phyloP scores from a whole-genome alignment of 805 yeast genomes.

The Saccharomycopsis amapae region DNA sequence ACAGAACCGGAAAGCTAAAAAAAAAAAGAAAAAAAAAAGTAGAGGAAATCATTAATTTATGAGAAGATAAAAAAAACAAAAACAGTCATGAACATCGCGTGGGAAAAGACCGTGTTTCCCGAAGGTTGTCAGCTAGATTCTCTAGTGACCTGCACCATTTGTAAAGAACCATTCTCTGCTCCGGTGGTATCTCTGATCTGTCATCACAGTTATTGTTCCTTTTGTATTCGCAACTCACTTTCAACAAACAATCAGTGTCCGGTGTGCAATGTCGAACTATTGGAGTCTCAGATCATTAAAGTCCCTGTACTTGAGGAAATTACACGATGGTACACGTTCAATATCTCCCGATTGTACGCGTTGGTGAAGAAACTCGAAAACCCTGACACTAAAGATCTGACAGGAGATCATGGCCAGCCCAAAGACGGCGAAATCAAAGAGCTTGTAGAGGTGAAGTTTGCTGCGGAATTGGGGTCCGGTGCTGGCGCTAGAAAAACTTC shows the following conservation, averaged over 20 bases:
- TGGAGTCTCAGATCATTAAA: slow-evolving; percentile 12
- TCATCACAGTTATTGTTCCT: slow-evolving; percentile 15
- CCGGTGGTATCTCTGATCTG: slow-evolving; percentile 13
- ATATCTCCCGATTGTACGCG: not conserved
- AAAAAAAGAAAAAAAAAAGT: too few relatives aligned
- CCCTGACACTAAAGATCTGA: not conserved
- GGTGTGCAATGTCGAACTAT: slow-evolving; percentile 10
- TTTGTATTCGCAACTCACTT: slow-evolving; percentile 14
- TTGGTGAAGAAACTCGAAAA: not conserved
- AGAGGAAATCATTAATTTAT: too few relatives aligned
- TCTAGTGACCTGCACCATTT: slow-evolving; percentile 9
- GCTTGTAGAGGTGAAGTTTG: too few relatives aligned
- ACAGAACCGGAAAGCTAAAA: too few relatives aligned
- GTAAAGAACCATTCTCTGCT: slow-evolving; percentile 10
- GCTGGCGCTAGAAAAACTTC: not conserved
- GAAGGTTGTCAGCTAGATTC: slow-evolving; percentile 1
- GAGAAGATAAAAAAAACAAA: too few relatives aligned
- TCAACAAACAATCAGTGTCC: slow-evolving; percentile 9
- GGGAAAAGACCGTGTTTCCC: slow-evolving; percentile 5
- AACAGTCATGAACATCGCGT: too few relatives aligned
- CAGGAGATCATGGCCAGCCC: not conserved
- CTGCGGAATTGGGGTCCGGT: too few relatives aligned
- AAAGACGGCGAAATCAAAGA: not conserved
- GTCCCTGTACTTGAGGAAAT: slow-evolving; percentile 16
- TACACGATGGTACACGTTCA: slow-evolving; percentile 2